phyloP scores from a whole-genome alignment of 78 protist genomes.

The Dictyostelium purpureum region DNA sequence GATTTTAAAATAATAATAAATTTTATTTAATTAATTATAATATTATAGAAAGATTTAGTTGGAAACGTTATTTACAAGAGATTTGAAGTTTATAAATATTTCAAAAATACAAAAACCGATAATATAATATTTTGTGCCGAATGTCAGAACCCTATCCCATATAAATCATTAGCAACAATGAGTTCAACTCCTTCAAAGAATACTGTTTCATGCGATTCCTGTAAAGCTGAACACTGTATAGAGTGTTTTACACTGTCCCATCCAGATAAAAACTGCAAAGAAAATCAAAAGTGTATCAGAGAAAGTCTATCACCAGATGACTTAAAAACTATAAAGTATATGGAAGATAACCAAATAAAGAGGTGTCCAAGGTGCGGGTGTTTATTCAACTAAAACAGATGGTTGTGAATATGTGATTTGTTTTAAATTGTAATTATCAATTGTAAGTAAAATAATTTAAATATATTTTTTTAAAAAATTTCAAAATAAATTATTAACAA shows the following conservation, averaged over 20 bases:
- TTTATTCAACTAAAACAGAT: background rate
- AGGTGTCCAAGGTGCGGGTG: conserved; percentile 46
- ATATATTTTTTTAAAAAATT: background rate
- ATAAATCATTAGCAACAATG: background rate
- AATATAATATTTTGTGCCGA: conserved; percentile 13
- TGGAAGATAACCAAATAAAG: conserved; percentile 14
- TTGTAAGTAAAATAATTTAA: conserved; percentile 17
- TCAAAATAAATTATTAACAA: background rate
- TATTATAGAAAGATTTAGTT: background rate
- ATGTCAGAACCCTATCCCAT: conserved; percentile 27
- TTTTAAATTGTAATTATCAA: conserved; percentile 56
- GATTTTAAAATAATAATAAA: too few species aligned
- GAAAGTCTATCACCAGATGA: conserved; percentile 33
- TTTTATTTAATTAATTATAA: background rate
- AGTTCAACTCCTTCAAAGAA: background rate
- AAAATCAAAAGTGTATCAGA: background rate
- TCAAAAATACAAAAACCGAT: background rate
- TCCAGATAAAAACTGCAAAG: conserved; percentile 21
- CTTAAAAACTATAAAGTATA: conserved; percentile 3
- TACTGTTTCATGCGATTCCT: conserved; percentile 2
- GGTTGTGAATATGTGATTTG: conserved; percentile 69
- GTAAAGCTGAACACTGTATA: conserved; percentile 6
- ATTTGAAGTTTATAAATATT: background rate
- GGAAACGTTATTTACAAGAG: background rate
- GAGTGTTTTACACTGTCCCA: conserved; percentile 27